Percentiles rank a stretch among this genome's conserved stretches.
These are phyloP conservation scores for Candida pseudofarinosa DNA, from an alignment of 805 yeast species.

Conservation along the genomic window DNA sequence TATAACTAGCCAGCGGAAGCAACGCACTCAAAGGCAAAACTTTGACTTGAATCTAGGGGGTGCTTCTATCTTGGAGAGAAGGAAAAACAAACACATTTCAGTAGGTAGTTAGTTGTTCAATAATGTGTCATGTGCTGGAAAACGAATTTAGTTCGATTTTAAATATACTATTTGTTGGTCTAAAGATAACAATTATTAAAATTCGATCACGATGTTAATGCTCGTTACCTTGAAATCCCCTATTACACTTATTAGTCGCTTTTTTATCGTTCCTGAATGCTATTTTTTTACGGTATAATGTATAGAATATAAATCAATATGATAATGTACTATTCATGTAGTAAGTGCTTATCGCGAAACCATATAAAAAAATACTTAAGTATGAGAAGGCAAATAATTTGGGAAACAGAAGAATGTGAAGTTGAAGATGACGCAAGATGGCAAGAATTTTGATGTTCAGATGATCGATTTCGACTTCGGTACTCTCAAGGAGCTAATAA, in stretches of 20 bases:
- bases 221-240: background rate
- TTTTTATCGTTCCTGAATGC: background rate
- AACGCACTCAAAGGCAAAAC: constrained; percentile 4
- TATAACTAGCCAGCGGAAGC: background rate
- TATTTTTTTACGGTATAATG: background rate
- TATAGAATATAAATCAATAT: background rate
- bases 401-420: background rate
- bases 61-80: constrained; percentile 52
- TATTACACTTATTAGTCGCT: too few relatives aligned
- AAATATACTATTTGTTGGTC: background rate
- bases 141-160: background rate
- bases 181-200: background rate
- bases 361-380: background rate
- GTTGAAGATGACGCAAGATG: background rate
- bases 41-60: constrained; percentile 48
- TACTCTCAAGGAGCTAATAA: background rate
- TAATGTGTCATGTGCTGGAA: background rate
- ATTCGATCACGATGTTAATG: background rate
- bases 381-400: background rate
- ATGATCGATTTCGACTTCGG: background rate
- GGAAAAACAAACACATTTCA: constrained; percentile 19
- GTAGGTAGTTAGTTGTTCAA: constrained; percentile 3
- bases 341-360: background rate
- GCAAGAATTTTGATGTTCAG: background rate
- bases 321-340: background rate